Evolutionary conservation across 257 asterid species (phyloP).

Genomic region (Echites panduratus): DNA sequence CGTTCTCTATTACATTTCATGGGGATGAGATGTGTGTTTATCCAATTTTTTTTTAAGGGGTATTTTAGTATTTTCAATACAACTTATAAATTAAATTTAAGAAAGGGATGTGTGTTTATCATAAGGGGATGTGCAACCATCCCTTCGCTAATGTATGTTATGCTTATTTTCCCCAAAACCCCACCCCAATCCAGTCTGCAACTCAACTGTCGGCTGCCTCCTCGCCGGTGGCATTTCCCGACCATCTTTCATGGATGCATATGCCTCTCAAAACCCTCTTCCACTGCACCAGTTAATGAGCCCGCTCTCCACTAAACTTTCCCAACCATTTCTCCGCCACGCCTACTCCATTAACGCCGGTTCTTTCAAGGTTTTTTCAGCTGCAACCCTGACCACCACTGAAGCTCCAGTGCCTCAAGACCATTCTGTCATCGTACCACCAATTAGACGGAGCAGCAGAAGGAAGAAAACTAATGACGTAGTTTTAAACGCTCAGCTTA

Average conservation of each 20-base stretch:
- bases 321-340: constrained; percentile 5
- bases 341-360: constrained; percentile 27
- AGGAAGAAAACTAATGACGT: constrained; percentile 27
- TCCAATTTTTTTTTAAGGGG: too few species aligned
- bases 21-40: too few species aligned
- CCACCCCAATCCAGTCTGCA: not conserved
- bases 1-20: too few species aligned
- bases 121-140: too few species aligned
- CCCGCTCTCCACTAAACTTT: constrained; percentile 8
- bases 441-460: constrained; percentile 23
- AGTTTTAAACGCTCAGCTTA: constrained; percentile 35
- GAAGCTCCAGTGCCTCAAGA: not conserved
- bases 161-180: not conserved
- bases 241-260: constrained; percentile 1
- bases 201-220: not conserved
- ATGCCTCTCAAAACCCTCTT: not conserved
- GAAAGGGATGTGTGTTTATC: too few species aligned
- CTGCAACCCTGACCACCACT: constrained; percentile 18
- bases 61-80: too few species aligned
- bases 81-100: too few species aligned
- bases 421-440: not conserved
- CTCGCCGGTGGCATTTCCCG: not conserved
- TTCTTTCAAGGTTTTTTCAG: constrained; percentile 36
- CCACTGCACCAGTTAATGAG: constrained; percentile 1
- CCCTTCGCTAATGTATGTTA: too few species aligned